These are phyloP conservation scores for Solanum corneliomulleri DNA, from an alignment of 257 asterid genomes.

Conservation along the genomic window DNA sequence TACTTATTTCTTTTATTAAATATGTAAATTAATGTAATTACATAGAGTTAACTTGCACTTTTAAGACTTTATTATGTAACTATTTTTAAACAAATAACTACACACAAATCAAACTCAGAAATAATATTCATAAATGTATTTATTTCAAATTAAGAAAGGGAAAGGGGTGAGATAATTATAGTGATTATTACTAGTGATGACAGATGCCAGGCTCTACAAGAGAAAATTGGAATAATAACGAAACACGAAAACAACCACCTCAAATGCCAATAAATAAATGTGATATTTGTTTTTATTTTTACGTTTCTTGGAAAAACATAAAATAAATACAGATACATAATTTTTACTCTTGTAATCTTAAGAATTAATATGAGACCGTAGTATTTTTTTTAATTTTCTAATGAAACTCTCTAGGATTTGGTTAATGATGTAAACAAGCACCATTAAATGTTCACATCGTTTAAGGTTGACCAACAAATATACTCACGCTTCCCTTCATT, in stretches of 20 bases:
- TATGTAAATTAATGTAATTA: too few species aligned
- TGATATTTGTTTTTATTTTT: neutral
- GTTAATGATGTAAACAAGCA: constrained; percentile 4
- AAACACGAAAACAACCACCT: neutral
- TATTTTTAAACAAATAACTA: too few species aligned
- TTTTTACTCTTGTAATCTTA: too few species aligned
- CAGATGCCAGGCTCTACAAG: neutral
- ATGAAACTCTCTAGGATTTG: neutral
- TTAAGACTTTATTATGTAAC: too few species aligned
- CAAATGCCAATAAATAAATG: constrained; percentile 17
- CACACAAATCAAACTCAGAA: neutral
- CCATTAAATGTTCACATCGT: constrained; percentile 16
- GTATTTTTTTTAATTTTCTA: too few species aligned
- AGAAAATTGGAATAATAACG: neutral
- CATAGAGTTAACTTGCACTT: too few species aligned
- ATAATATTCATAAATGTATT: neutral
- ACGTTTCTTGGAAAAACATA: neutral
- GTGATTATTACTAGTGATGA: neutral
- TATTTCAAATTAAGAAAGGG: too few species aligned
- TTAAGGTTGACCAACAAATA: neutral
- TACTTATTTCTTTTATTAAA: too few species aligned
- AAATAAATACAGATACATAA: too few species aligned
- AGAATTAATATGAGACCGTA: too few species aligned
- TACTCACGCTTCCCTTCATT: neutral
- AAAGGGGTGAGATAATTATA: too few species aligned